Base-by-base conservation (phyloP, 495 filamentous ascomycete genomes). In the Opeltia flavorubescens region DNA sequence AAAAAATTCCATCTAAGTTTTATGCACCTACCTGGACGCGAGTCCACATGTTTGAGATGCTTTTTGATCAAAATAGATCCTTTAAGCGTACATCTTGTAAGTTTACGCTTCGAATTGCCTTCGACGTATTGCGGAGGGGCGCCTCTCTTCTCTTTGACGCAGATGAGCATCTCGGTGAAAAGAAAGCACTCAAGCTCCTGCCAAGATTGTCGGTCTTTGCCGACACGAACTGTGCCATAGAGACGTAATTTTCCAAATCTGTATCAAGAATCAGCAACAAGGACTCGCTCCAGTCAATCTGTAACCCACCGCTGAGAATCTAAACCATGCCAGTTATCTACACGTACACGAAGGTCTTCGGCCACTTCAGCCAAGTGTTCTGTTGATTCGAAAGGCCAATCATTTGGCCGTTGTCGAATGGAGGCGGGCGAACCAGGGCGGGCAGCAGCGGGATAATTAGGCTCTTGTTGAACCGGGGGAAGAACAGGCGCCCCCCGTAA, bases 111-210 rank as follows among this genome's bases (percentile, higher is more conserved):
- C 23, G 69, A 59, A n/a, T 63, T 60, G 4, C 70, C 70, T 13
- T 78, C 76, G 26, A 72, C 67, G 21, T 66, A 67, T 23, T 76
- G 74, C 30, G 77, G 75, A 5, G 74, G 70, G 3, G 67, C 52
- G 23, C 70, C 62, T 62, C 88, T 93, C 74, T 94, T 95, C 59
- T 96, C 91, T 64, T 95, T 99, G 49, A 96, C 87, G 60, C 91
- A 99, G 52, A 99, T 99, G 44, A 99, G 87, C 91, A 99, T 99
- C 64, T 96, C 91, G 3, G 82, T 84, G 59, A 96, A 99, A 18
- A 99, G 74, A 64, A 85, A 99, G 61, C 93, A 99, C 61, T 96
- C 88, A 44, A 99, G 64, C 59, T 99, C 93, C 67, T 99, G 91
- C 91, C 91, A 99, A 11, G 91, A 89, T 54, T 91, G 75, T 52